Base-by-base conservation (phyloP, 1,284 basidiomycete genomes). In the Apiotrichum montevideense region DNA sequence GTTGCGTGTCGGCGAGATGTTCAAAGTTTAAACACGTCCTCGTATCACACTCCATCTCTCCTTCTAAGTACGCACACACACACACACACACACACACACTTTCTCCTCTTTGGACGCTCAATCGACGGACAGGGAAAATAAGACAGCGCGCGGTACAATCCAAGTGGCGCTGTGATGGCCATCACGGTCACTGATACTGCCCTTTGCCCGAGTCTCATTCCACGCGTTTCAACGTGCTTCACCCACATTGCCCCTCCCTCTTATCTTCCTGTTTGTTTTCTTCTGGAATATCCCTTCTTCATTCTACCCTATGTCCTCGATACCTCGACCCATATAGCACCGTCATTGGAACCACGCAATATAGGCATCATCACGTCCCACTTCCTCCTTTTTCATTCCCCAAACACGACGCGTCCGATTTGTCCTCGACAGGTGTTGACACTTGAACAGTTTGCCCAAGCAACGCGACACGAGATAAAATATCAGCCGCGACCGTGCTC, bases 401-500 rank as follows among this genome's bases (percentile, higher is more conserved):
- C 32, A 35, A 40, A n/a, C 14, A 2, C 44, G 3, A 8, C 8
- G 15, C 35, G 21, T 21, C 13, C 40, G 11, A 21, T 32, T 37
- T 8, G 15, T n/a, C 42, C 35, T 45, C 35, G 3, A 14, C 32
- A 29, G 21, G 21, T 43, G 32, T 50, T 41, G 39, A 49, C 47
- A 49, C 47, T 33, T 35, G 6, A 42, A 9, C 39, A 51, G 49
- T 7, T 40, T n/a, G 29, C 49, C 15, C 21, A 14, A 43, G 41
- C 51, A 33, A 35, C 44, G 34, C 42, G 35, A 52, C 29, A 37
- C 4, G 6, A n/a, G 49, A 13, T 21, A 15, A 42, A 13, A 50
- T 29, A 35, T 21, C 42, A 51, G 9, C 50, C 39, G 32, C 48
- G 29, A 52, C 55, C 55, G 55, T 56, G 55, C 55, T 52, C 44